These are phyloP conservation scores for Acanthamoeba royreba DNA, from an alignment of 208 protist species.

Conservation along the genomic window DNA sequence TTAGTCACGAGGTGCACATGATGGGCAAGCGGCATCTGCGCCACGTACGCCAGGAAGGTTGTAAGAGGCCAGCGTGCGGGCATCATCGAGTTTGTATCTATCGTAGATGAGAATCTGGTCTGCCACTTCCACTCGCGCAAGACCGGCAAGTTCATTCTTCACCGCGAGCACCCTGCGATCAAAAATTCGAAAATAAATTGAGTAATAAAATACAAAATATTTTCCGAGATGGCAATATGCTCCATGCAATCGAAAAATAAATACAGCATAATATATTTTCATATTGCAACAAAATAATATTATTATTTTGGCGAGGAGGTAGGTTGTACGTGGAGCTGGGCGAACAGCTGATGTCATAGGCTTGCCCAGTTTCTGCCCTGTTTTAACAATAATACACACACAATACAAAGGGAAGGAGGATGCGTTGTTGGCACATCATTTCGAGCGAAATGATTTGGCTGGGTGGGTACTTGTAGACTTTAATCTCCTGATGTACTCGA, in stretches of 20 bases:
- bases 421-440: too few species aligned
- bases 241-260: not conserved
- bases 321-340: not conserved
- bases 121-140: not conserved
- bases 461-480: constrained; percentile 29
- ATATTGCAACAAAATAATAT: too few species aligned
- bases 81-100: not conserved
- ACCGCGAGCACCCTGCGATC: not conserved
- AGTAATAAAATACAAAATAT: not conserved
- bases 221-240: too few species aligned
- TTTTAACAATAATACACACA: too few species aligned
- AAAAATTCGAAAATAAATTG: not conserved
- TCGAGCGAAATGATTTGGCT: too few species aligned
- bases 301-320: too few species aligned
- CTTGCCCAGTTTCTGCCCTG: constrained; percentile 1
- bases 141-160: not conserved
- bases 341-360: not conserved
- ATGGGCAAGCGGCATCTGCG: not conserved
- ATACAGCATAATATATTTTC: not conserved
- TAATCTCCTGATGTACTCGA: too few species aligned
- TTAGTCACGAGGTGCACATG: too few species aligned
- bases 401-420: too few species aligned
- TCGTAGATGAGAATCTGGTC: constrained; percentile 28
- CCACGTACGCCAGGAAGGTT: not conserved
- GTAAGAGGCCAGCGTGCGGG: not conserved